A percentile compares a stretch with the other conserved stretches of the same genome.
Conservation (phyloP, 1,284 basidiomycete species). For the Marasmius fiardii region DNA sequence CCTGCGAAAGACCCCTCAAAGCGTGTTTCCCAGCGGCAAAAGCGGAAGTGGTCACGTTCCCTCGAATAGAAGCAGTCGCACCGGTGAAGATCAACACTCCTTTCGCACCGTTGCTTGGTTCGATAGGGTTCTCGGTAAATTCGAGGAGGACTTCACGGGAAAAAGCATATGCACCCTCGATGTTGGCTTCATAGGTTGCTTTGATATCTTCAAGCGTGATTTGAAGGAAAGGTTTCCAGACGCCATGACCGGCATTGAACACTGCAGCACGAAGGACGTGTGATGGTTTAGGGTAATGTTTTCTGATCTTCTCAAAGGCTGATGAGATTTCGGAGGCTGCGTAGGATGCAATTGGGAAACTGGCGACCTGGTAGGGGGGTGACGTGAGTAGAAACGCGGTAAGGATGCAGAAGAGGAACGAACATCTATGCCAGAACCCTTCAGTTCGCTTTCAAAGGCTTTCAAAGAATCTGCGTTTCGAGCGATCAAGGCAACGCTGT, state of each 20-base stretch:
- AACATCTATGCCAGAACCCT: constrained; percentile 56
- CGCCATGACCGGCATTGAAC: constrained; percentile 57
- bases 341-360: constrained; percentile 61
- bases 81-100: constrained; percentile 79
- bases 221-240: constrained; percentile 69
- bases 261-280: constrained; percentile 60
- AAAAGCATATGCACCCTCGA: constrained; percentile 67
- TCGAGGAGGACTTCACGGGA: constrained; percentile 57
- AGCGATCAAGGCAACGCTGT: constrained; percentile 66
- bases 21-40: constrained; percentile 73
- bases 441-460: constrained; percentile 54
- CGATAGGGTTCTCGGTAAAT: constrained; percentile 55
- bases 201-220: constrained; percentile 58
- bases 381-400: background rate
- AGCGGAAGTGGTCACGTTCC: constrained; percentile 60
- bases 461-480: constrained; percentile 52
- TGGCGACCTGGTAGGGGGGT: constrained; percentile 41
- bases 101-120: constrained; percentile 35
- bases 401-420: constrained; percentile 8
- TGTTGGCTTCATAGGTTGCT: constrained; percentile 45
- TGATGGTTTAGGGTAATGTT: constrained; percentile 43
- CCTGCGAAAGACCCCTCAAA: constrained; percentile 66
- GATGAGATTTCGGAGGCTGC: constrained; percentile 45
- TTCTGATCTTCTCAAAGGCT: constrained; percentile 53
- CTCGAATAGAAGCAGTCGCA: constrained; percentile 66